Evolutionary conservation across 805 yeast species (phyloP).

Genomic region (Candida multigemmis): DNA sequence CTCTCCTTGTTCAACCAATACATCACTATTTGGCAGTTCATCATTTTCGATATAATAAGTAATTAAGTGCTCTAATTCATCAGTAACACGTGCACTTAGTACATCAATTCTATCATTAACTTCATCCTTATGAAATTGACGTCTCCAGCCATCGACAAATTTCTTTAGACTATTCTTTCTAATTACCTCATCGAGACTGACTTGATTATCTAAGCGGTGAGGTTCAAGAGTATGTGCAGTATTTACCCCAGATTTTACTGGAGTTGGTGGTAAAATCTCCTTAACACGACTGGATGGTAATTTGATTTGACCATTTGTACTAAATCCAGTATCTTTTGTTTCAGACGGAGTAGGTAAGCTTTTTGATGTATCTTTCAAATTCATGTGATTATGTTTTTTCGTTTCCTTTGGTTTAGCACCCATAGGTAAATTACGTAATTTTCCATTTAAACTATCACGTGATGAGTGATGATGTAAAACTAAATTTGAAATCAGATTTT

Average conservation of each 20-base stretch:
- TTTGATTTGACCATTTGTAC: conserved; percentile 40
- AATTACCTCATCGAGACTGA: background rate
- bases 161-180: conserved; percentile 27
- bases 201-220: too few relatives aligned
- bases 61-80: conserved; percentile 52
- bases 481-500: conserved; percentile 26
- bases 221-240: background rate
- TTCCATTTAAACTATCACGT: conserved; percentile 19
- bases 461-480: conserved; percentile 30
- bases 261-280: conserved; percentile 55
- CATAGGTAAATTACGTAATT: conserved; percentile 13
- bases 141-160: conserved; percentile 34
- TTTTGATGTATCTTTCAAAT: conserved; percentile 27
- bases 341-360: conserved; percentile 1
- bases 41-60: conserved; percentile 29
- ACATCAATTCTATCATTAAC: conserved; percentile 44
- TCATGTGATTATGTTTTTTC: conserved; percentile 26
- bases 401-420: conserved; percentile 4
- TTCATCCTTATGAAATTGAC: conserved; percentile 12
- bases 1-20: too few relatives aligned
- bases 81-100: conserved; percentile 61
- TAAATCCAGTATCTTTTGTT: conserved; percentile 28
- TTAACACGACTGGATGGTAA: conserved; percentile 40
- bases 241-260: conserved; percentile 30
- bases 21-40: conserved; percentile 4